phyloP scores from a whole-genome alignment of 2,329 filamentous ascomycete species.

The Talaromyces sp. region DNA sequence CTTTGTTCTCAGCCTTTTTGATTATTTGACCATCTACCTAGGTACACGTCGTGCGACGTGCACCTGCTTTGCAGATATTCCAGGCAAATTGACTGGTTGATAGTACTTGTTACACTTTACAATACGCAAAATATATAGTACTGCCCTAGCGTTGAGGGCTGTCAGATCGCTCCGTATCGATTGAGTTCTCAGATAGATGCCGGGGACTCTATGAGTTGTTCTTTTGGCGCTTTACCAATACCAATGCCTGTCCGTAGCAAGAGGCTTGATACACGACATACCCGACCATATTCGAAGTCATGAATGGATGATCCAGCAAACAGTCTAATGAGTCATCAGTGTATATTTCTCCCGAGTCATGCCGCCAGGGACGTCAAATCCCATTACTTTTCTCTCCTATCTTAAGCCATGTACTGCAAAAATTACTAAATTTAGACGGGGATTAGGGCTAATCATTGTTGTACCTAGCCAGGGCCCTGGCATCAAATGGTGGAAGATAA shows the following conservation, averaged over 20 bases:
- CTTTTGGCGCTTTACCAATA: not conserved
- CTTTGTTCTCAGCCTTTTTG: not conserved
- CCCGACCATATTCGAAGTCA: not conserved
- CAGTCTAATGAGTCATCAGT: no score
- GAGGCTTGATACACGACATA: not conserved
- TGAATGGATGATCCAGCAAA: no score
- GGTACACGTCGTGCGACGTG: not conserved
- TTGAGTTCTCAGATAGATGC: not conserved
- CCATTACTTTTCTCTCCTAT: not conserved
- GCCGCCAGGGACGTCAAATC: not conserved
- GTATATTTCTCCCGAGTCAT: not conserved
- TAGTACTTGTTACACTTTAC: not conserved
- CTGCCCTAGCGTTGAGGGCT: not conserved
- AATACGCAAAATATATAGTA: not conserved
- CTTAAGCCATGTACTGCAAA: not conserved
- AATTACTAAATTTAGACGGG: not conserved
- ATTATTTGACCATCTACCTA: not conserved
- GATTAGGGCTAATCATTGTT: not conserved
- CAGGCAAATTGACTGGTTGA: not conserved
- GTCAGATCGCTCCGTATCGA: not conserved
- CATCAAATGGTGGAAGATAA: not conserved
- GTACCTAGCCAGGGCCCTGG: not conserved
- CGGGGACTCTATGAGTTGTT: not conserved
- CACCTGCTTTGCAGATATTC: not conserved
- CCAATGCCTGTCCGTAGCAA: not conserved